A percentile compares a stretch with the other conserved stretches of the same genome.
phyloP scores from a whole-genome alignment of 257 asterid species.

The Capsicum baccatum region DNA sequence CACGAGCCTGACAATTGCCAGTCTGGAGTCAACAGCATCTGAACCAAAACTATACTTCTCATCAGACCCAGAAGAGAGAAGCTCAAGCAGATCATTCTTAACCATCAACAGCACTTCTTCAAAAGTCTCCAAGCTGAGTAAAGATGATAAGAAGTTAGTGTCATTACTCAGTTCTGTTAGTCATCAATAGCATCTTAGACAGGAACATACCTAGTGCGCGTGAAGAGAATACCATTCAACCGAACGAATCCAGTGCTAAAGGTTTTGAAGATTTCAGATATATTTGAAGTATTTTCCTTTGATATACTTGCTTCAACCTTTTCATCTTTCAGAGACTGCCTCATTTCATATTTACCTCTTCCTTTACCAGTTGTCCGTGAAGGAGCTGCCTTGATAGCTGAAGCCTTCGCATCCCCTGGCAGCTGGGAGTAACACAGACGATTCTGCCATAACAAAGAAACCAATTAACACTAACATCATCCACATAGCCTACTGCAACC shows the following conservation, averaged over 20 bases:
- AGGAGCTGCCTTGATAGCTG: constrained; percentile 48
- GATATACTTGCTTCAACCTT: constrained; percentile 48
- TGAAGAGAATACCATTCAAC: constrained; percentile 84
- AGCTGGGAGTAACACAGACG: constrained; percentile 66
- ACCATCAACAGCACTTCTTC: constrained; percentile 71
- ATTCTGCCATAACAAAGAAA: constrained; percentile 59
- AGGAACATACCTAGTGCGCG: constrained; percentile 83
- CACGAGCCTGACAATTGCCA: constrained; percentile 74
- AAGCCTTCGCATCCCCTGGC: constrained; percentile 59
- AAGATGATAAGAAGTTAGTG: constrained; percentile 36
- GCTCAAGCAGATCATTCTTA: constrained; percentile 67
- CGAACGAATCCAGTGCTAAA: constrained; percentile 76
- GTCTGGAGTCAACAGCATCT: constrained; percentile 69
- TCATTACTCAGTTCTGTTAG: not conserved
- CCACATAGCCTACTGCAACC: not conserved
- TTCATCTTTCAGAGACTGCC: constrained; percentile 51
- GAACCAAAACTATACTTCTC: constrained; percentile 73
- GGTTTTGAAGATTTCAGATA: constrained; percentile 54
- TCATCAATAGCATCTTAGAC: constrained; percentile 1
- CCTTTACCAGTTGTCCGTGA: constrained; percentile 60
- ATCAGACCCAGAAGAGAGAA: constrained; percentile 74
- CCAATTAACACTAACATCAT: not conserved
- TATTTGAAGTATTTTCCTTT: constrained; percentile 51
- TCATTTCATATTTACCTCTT: constrained; percentile 65
- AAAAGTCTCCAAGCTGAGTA: constrained; percentile 85